Base-by-base conservation (phyloP, 2,329 filamentous ascomycete species). In the Aspergillus unguis region DNA sequence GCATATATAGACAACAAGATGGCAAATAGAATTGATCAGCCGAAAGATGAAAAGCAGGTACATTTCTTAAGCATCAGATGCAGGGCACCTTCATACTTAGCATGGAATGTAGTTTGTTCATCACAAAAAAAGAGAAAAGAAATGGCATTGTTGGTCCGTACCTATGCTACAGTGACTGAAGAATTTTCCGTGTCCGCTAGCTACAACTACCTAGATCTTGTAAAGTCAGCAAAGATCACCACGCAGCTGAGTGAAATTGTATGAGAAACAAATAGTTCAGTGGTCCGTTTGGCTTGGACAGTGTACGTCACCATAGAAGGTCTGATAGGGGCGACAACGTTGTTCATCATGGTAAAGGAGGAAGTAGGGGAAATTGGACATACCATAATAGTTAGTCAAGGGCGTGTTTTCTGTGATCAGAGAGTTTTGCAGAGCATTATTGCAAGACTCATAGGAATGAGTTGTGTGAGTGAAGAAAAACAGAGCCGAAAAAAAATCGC, bases 21-120 rank as follows among this genome's bases (percentile, higher is more conserved):
- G 45, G 53, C 50, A 42, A 55, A 57, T 61, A 52, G 62, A 60
- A 57, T 52, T 67, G 67, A 71, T 83, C 80, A 83, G 79, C 74
- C 74, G 80, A 83, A 83, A 83, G 80, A 83, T 83, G 80, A 83
- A 82, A 82, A 83, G 77, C 77, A 77, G 77, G 75, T 79, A 81
- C 79, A 78, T 76, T 67, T 74, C 68, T 72, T 73, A 80, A 79
- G 72, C 79, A 81, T 75, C 67, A 75, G 75, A 68, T 69, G 66
- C 66, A 66, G 59, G 58, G 58, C 68, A 71, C 72, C 78, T 78
- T 82, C 78, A 82, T 80, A 73, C 71, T 83, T 83, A 83, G 80
- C 80, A 83, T 83, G 80, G 80, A 82, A 81, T 80, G 77, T 79
- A 71, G 67, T 59, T 56, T 69, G 72, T 71, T 74, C 77, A 81